Base-by-base conservation (phyloP, 2,329 filamentous ascomycete genomes). In the Colletotrichum lentis region DNA sequence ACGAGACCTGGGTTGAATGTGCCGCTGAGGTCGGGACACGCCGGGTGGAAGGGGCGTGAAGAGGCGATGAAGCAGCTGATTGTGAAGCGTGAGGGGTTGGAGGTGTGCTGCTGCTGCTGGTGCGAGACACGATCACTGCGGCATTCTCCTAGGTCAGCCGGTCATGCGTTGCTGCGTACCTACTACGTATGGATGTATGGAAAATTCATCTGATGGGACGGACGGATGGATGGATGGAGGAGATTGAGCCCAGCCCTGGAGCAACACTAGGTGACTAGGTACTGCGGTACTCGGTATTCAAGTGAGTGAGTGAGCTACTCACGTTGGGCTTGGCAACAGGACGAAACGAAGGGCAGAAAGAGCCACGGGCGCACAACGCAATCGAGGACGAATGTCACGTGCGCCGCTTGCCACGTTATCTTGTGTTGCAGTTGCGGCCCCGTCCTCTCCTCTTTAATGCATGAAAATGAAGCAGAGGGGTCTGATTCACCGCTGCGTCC, bases 141-240 rank as follows among this genome's bases (percentile, higher is more conserved):
- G n/a, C 50, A 43, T 58, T 56, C 35, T 63, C 37, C 27, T 27
- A 37, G 49, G 58, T 16, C 20, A 11, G n/a, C 43, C 12, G 20
- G 50, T 8, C 31, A 22, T 37, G 50, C 18, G 27, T 37, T n/a
- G 50, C 20, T 22, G 57, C 31, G 24, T 22, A 50, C 24, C 31
- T 35, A 35, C 2, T 24, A 24, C 2, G 24, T 24, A 24, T 10
- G 31, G 8, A 35, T 3, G 31, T 35, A 10, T 10, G 31, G 31
- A 37, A 35, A 10, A 59, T 60, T 35, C 46, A 31, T 61, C 62
- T 60, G 56, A 47, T 54, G 47, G 24, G 35, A 49, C 12, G 44
- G 50, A 37, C 37, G 31, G 31, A 12, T 49, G 52, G 18, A 24
- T 16, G 8, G n/a, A 39, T 16, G 31, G 27, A 31, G 46, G 31